Conservation (phyloP, 306 rosid species). For the Fagus crenata region DNA sequence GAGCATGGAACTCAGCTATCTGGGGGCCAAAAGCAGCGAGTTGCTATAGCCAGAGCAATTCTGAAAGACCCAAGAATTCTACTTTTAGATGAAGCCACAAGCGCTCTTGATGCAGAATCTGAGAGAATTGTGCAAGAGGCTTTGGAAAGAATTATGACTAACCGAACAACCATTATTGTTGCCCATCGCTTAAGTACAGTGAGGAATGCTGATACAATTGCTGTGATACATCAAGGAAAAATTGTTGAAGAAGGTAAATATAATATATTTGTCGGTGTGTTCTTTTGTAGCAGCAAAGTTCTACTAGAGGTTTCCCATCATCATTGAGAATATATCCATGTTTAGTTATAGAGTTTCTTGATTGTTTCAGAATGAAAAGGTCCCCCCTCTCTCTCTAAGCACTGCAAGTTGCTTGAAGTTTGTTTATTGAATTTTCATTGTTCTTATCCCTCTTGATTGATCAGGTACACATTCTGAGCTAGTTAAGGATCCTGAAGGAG, state of each 20-base stretch:
- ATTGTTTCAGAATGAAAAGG: too few species aligned
- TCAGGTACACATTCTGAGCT: slow-evolving; percentile 67
- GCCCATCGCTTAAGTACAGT: slow-evolving; percentile 57
- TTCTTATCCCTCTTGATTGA: slow-evolving; percentile 26
- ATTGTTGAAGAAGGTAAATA: slow-evolving; percentile 47
- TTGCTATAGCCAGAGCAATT: slow-evolving; percentile 58
- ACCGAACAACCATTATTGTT: slow-evolving; percentile 46
- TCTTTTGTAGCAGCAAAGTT: too few species aligned
- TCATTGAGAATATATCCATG: too few species aligned
- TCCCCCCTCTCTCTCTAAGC: not conserved
- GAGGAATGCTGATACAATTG: slow-evolving; percentile 50
- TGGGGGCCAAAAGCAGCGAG: slow-evolving; percentile 63
- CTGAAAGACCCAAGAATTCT: slow-evolving; percentile 51
- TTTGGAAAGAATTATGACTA: slow-evolving; percentile 46
- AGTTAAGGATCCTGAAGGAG: slow-evolving; percentile 54
- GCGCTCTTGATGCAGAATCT: slow-evolving; percentile 59
- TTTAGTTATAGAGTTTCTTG: too few species aligned
- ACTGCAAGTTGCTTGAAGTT: not conserved
- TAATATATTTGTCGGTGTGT: too few species aligned
- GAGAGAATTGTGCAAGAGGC: slow-evolving; percentile 59
- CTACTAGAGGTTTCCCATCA: too few species aligned
- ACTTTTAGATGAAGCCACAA: slow-evolving; percentile 60
- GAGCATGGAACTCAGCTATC: slow-evolving; percentile 80
- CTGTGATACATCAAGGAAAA: slow-evolving; percentile 48
- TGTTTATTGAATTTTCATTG: too few species aligned